Evolutionary conservation across 495 filamentous ascomycete species (phyloP), one percentile per base, ranked within the genome.

Genomic region (Bacidia gigantensis): DNA sequence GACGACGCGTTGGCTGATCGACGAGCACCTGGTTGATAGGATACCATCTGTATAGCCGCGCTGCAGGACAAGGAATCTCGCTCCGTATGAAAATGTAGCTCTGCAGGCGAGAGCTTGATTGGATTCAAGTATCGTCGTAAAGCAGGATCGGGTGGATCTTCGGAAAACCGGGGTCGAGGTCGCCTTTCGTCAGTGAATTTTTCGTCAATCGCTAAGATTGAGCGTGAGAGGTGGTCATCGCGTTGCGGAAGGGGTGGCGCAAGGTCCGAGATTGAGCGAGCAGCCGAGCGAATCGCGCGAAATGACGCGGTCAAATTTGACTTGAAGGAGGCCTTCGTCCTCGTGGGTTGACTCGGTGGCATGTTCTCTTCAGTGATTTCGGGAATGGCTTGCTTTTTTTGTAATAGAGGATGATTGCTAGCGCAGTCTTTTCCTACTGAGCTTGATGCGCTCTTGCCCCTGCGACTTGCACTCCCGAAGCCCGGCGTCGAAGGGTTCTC

Each of bases 241-340:
- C 84, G 84, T 0, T 84, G 76, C 11, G 82, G 72, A n/a, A n/a
- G n/a, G n/a, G 51, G 74, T 77, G 20, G 69, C 65, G 2, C 80
- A 55, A 95, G 80, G 55, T 72, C 81, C 22, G 89, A 88, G 49
- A 98, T 81, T 2, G 86, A 84, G 53, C 78, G 82, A 18, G 89
- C 89, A 0, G 89, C 90, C 11, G 82, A 86, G 64, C 86, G 86
- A 51, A 97, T 77, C 23, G 86, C 87, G 26, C 86, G 79, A 48
- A 98, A 67, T 0, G 92, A 98, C 20, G 90, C 88, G 3, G 89
- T 98, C 14, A 98, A 73, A 58, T 97, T 97, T 2, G 92, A 98
- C 59, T 88, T 93, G 69, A 96, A 88, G 11, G 77, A 79, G 14
- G 73, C 70, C 12, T 63, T 65, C 3, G 72, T 42, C n/a, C 67